phyloP scores from a whole-genome alignment of 2,329 filamentous ascomycete genomes.

The Aspergillus transmontanensis region DNA sequence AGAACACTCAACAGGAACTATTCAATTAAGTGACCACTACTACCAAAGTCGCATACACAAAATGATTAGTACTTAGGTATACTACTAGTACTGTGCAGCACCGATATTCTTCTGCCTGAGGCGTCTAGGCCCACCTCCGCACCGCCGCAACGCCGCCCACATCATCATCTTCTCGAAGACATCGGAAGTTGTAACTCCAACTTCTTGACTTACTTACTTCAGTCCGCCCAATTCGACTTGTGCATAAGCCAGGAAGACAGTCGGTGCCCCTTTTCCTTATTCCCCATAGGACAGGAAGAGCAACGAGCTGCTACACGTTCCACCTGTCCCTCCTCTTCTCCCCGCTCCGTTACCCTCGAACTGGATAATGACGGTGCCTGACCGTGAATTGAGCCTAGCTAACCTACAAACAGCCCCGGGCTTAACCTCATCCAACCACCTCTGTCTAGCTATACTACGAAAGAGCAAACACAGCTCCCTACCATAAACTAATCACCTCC shows the following conservation, averaged over 20 bases:
- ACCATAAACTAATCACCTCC: neutral
- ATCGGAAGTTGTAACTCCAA: neutral
- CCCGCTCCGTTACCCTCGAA: neutral
- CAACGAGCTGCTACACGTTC: neutral
- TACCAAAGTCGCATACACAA: neutral
- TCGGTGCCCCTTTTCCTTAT: neutral
- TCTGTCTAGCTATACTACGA: neutral
- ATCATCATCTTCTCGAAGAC: neutral
- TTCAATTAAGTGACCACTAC: neutral
- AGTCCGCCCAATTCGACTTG: neutral
- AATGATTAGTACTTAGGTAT: neutral
- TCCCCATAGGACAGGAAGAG: neutral
- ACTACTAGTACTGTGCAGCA: neutral
- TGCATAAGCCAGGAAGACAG: neutral
- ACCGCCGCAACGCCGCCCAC: constrained; percentile 15
- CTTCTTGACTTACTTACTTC: neutral
- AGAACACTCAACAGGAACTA: neutral
- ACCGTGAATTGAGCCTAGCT: neutral
- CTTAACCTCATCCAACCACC: neutral
- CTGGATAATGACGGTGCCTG: constrained; percentile 6
- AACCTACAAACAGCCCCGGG: neutral
- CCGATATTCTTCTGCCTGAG: constrained; percentile 10
- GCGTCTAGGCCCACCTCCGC: constrained; percentile 10
- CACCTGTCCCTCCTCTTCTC: neutral
- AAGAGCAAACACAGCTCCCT: neutral